Evolutionary conservation across 2,329 filamentous ascomycete species (phyloP).

Genomic region (Calonectria pauciramosa): DNA sequence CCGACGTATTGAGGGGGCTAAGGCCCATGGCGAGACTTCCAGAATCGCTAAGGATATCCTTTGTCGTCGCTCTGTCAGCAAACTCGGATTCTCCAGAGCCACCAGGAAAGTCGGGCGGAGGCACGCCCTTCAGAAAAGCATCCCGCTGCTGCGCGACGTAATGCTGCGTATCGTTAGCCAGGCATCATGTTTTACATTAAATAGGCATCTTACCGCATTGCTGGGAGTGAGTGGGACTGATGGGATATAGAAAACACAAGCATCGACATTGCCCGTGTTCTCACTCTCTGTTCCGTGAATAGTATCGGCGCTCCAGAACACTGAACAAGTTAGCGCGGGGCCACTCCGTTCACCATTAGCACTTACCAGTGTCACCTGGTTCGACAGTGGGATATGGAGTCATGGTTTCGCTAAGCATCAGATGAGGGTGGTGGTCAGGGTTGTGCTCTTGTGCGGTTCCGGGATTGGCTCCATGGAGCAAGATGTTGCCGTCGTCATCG

Average conservation of each 20-base stretch:
- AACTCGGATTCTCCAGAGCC: neutral
- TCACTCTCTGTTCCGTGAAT: neutral
- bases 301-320: neutral
- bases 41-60: neutral
- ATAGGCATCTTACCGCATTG: neutral
- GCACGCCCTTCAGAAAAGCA: neutral
- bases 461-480: neutral
- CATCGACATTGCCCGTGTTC: neutral
- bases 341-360: neutral
- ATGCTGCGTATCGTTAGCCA: neutral
- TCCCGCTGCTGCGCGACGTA: slow-evolving; percentile 1
- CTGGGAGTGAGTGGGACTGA: neutral
- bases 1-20: neutral
- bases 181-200: neutral
- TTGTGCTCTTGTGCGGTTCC: neutral
- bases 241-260: neutral
- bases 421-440: neutral
- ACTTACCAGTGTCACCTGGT: neutral
- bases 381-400: neutral
- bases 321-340: neutral
- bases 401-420: neutral
- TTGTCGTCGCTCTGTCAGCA: neutral
- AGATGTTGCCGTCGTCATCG: neutral
- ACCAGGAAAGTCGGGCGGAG: neutral
- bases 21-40: neutral